phyloP scores from a whole-genome alignment of 1,284 basidiomycete genomes.

The Austroboletus olivaceoglutinosus region DNA sequence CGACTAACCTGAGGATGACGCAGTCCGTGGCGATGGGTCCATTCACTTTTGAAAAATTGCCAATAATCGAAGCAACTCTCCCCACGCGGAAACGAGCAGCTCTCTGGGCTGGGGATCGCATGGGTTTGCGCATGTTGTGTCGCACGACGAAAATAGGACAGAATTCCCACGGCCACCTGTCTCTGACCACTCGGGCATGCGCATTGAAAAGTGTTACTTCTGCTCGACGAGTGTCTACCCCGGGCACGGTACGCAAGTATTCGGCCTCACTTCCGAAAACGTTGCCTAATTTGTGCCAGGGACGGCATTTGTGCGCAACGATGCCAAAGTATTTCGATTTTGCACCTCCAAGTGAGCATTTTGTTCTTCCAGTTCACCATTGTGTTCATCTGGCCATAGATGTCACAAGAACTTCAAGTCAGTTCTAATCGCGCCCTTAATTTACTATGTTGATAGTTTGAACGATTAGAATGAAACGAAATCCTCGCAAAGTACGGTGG shows the following conservation, averaged over 20 bases:
- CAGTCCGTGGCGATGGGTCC: too few species aligned
- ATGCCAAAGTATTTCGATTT: conserved; percentile 95
- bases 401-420: conserved; percentile 99
- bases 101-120: too few species aligned
- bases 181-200: conserved; percentile 45
- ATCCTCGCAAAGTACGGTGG: conserved; percentile 99
- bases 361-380: conserved; percentile 3
- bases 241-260: conserved; percentile 68
- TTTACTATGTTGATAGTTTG: conserved; percentile 1
- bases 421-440: conserved; percentile 12
- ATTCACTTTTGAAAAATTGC: too few species aligned
- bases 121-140: too few species aligned
- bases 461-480: conserved; percentile 90
- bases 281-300: conserved; percentile 43
- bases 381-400: conserved; percentile 41
- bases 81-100: too few species aligned
- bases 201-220: conserved; percentile 89
- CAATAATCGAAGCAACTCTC: too few species aligned
- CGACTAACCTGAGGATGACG: too few species aligned
- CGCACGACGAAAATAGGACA: background rate
- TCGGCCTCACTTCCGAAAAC: background rate
- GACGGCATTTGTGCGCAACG: conserved; percentile 92
- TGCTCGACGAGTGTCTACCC: conserved; percentile 96
- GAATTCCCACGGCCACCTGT: conserved; percentile 24
- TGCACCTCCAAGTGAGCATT: conserved; percentile 87